These are phyloP conservation scores for Symbiodinium natans DNA, from an alignment of 73 alveolate species.

Conservation along the genomic window DNA sequence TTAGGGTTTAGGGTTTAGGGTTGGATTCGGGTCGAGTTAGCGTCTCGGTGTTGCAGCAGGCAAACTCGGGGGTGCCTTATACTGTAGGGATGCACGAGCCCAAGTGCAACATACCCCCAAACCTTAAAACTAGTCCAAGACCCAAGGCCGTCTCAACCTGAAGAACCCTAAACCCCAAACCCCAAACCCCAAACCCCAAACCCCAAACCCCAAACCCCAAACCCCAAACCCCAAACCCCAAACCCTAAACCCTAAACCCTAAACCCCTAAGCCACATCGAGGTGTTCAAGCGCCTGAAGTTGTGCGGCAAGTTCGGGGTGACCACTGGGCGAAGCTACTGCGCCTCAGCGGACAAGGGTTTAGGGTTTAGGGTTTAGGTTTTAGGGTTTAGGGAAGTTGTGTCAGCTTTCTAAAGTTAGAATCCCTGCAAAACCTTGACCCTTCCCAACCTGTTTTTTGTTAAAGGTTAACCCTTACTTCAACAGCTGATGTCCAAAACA, in stretches of 20 bases:
- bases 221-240: not conserved
- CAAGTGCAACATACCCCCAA: too few species aligned
- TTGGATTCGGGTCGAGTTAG: too few species aligned
- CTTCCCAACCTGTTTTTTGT: too few species aligned
- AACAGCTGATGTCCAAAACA: too few species aligned
- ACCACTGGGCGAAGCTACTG: constrained; percentile 98
- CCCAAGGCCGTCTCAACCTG: not conserved
- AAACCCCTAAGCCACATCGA: not conserved
- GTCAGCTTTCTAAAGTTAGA: too few species aligned
- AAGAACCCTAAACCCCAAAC: not conserved
- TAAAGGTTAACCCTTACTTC: too few species aligned
- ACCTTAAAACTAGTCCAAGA: too few species aligned
- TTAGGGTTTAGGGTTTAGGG: not conserved
- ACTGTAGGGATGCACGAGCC: too few species aligned
- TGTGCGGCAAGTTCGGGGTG: constrained; percentile 95
- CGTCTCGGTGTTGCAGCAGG: too few species aligned
- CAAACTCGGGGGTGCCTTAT: too few species aligned
- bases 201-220: not conserved
- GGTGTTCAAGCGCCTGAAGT: constrained; percentile 96
- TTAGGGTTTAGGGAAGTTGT: not conserved
- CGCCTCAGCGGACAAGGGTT: not conserved
- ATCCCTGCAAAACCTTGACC: too few species aligned
- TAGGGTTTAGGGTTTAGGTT: not conserved
- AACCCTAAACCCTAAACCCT: not conserved
- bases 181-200: not conserved